Conservation (phyloP, 108 stramenopile genomes). For the Pseudonitzschia multistriata region DNA sequence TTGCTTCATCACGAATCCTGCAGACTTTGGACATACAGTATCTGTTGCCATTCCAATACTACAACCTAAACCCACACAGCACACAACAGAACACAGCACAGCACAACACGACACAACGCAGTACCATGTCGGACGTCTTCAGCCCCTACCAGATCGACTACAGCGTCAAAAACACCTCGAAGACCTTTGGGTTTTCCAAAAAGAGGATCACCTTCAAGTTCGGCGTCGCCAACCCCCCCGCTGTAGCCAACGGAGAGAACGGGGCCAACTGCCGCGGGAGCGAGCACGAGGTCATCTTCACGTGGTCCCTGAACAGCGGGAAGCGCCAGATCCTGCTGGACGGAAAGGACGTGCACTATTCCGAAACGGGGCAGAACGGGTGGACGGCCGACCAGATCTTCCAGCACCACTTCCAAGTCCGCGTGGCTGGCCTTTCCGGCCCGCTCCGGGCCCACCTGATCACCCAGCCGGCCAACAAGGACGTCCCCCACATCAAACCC, state of each 20-base stretch:
- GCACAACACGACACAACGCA: too few relatives aligned
- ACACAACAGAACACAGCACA: too few relatives aligned
- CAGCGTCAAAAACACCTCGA: constrained; percentile 52
- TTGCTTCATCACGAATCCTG: too few relatives aligned
- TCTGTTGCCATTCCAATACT: too few relatives aligned
- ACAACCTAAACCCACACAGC: too few relatives aligned
- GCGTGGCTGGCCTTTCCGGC: constrained; percentile 24
- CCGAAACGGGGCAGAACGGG: constrained; percentile 57
- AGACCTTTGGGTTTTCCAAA: constrained; percentile 76
- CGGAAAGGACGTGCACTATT: constrained; percentile 71
- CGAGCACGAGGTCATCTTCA: constrained; percentile 80
- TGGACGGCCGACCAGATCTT: constrained; percentile 56
- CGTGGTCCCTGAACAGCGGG: constrained; percentile 76
- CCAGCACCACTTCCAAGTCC: constrained; percentile 47
- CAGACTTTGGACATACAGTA: too few relatives aligned
- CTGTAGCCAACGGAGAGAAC: constrained; percentile 46
- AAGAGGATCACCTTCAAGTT: constrained; percentile 79
- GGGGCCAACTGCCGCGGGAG: constrained; percentile 80
- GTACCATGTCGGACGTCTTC: constrained; percentile 23
- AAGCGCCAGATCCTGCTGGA: constrained; percentile 70
- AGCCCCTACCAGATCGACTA: constrained; percentile 59
- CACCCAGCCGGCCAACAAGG: constrained; percentile 39
- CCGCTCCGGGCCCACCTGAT: constrained; percentile 47
- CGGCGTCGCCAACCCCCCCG: constrained; percentile 68
- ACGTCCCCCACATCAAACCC: constrained; percentile 38